Conservation (phyloP, 192 early-diverging fungal genomes). For the Dissophora globulifera region DNA sequence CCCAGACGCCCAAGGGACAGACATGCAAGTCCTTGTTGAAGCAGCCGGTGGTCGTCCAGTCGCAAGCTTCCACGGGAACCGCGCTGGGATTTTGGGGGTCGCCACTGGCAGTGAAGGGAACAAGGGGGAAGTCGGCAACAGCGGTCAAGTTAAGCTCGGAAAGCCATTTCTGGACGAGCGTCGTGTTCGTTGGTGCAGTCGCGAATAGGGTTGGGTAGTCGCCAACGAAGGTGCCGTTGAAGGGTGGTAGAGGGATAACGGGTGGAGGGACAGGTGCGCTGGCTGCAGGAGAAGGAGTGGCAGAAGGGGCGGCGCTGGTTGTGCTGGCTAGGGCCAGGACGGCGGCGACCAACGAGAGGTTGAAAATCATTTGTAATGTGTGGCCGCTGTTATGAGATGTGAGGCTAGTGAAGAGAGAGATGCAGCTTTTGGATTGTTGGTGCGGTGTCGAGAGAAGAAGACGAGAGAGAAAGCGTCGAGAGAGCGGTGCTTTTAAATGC, state of each 20-base stretch:
- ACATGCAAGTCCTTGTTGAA: conserved; percentile 46
- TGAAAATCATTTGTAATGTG: not conserved
- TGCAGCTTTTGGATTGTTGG: too few relatives aligned
- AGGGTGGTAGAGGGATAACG: conserved; percentile 14
- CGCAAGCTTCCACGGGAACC: conserved; percentile 44
- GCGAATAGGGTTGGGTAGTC: conserved; percentile 9
- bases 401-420: too few relatives aligned
- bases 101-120: conserved; percentile 28
- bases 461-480: too few relatives aligned
- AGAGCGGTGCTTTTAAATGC: too few relatives aligned
- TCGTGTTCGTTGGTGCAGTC: conserved; percentile 33
- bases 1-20: conserved; percentile 62
- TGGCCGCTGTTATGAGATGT: too few relatives aligned
- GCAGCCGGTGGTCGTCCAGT: conserved; percentile 58
- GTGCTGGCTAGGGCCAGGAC: not conserved
- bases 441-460: too few relatives aligned
- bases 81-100: conserved; percentile 11
- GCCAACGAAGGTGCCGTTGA: conserved; percentile 23
- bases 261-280: not conserved
- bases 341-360: not conserved
- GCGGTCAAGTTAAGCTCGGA: conserved; percentile 27
- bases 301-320: not conserved
- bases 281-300: not conserved
- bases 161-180: conserved; percentile 43
- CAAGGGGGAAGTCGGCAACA: conserved; percentile 21